These are phyloP conservation scores for Mycena citricolor DNA, from an alignment of 1,284 basidiomycete species.

Conservation along the genomic window DNA sequence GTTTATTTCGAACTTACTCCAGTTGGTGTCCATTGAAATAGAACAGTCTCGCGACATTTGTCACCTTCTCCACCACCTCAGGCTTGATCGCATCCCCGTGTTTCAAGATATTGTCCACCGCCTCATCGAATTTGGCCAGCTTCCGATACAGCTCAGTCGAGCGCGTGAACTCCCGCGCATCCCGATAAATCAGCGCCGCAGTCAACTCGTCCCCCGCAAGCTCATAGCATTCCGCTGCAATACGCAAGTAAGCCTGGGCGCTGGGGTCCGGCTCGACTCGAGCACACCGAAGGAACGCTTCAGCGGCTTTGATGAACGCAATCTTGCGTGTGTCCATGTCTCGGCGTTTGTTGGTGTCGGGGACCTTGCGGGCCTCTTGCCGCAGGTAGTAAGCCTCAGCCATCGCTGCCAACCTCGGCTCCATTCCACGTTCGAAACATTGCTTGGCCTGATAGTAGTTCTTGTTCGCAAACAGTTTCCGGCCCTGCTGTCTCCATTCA, in stretches of 20 bases:
- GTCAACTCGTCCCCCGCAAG: constrained; percentile 36
- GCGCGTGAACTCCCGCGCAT: constrained; percentile 43
- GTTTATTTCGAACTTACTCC: constrained; percentile 36
- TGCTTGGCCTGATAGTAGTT: constrained; percentile 60
- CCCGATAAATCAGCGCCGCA: constrained; percentile 47
- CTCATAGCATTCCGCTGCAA: constrained; percentile 53
- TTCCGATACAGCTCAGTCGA: constrained; percentile 49
- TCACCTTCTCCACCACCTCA: constrained; percentile 40
- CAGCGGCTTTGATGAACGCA: constrained; percentile 38
- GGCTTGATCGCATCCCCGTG: constrained; percentile 39
- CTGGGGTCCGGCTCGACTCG: constrained; percentile 26
- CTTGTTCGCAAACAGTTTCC: constrained; percentile 51
- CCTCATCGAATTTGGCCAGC: constrained; percentile 50
- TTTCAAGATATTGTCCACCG: constrained; percentile 43
- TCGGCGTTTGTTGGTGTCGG: constrained; percentile 4
- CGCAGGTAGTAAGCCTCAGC: constrained; percentile 46
- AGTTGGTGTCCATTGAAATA: constrained; percentile 47
- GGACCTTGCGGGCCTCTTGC: constrained; percentile 29
- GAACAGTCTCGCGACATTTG: constrained; percentile 47
- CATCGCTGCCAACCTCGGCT: constrained; percentile 45
- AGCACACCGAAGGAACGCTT: constrained; percentile 46
- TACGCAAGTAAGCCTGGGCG: constrained; percentile 40
- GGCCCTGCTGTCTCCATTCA: constrained; percentile 58
- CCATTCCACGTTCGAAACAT: constrained; percentile 56
- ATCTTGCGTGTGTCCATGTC: constrained; percentile 12